phyloP scores from a whole-genome alignment of 2,329 filamentous ascomycete species.

The Acephala macrosclerotiorum region DNA sequence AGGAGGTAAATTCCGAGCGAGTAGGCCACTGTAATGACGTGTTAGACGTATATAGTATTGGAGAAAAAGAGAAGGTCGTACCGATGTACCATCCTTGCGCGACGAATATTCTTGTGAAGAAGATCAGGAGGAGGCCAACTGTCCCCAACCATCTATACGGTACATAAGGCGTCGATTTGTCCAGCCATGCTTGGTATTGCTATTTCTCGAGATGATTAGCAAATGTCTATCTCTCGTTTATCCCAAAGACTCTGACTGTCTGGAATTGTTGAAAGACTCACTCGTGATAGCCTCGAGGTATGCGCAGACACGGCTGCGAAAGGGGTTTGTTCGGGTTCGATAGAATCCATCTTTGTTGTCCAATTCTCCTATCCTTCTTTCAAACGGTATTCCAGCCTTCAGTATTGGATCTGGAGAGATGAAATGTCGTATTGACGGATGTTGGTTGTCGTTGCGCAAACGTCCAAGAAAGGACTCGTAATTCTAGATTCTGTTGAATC shows the following conservation, averaged over 20 bases:
- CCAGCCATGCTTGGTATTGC: slow-evolving; percentile 94
- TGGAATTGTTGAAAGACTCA: slow-evolving; percentile 57
- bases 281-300: slow-evolving; percentile 76
- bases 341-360: slow-evolving; percentile 73
- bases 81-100: slow-evolving; percentile 99
- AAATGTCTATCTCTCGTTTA: slow-evolving; percentile 4
- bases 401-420: slow-evolving; percentile 13
- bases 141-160: slow-evolving; percentile 91
- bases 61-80: slow-evolving; percentile 51
- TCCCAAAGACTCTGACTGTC: not conserved
- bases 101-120: slow-evolving; percentile 88
- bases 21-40: slow-evolving; percentile 79
- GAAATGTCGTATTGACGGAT: slow-evolving; percentile 2
- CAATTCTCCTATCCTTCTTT: not conserved
- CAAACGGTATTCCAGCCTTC: slow-evolving; percentile 1
- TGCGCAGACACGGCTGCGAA: slow-evolving; percentile 90
- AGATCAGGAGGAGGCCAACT: slow-evolving; percentile 75
- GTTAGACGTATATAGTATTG: not conserved
- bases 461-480: slow-evolving; percentile 20
- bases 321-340: slow-evolving; percentile 88
- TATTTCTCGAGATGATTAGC: slow-evolving; percentile 49
- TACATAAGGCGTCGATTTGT: slow-evolving; percentile 90
- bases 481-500: slow-evolving; percentile 21
- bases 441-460: slow-evolving; percentile 24
- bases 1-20: slow-evolving; percentile 98